These are phyloP conservation scores for Colletotrichum sidae DNA, from an alignment of 2,329 filamentous ascomycete genomes.

Conservation along the genomic window DNA sequence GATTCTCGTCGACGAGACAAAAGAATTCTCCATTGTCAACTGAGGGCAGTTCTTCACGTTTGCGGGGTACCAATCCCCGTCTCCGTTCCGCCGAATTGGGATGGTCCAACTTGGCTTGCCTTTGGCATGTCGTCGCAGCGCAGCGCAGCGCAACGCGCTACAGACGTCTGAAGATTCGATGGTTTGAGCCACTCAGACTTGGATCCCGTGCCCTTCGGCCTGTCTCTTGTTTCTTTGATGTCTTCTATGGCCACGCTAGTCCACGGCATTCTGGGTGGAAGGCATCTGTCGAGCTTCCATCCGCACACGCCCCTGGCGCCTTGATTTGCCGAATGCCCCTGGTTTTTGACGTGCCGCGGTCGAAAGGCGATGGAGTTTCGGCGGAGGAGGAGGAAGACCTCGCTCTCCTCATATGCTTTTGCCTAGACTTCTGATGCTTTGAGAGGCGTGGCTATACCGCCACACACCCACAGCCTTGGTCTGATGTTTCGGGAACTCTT, in stretches of 20 bases:
- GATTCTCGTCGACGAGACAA: not conserved
- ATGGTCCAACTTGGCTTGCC: constrained; percentile 24
- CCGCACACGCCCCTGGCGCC: constrained; percentile 14
- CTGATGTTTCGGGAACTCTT: constrained; percentile 4
- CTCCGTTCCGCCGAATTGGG: constrained; percentile 39
- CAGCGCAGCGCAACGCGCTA: constrained; percentile 30
- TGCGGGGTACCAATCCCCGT: constrained; percentile 22
- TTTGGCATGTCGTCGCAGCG: too few species aligned
- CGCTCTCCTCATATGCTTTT: constrained; percentile 33
- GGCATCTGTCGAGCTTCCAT: constrained; percentile 6
- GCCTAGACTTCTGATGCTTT: not conserved
- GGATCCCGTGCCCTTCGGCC: constrained; percentile 5
- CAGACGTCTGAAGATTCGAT: constrained; percentile 35
- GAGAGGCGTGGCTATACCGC: constrained; percentile 8
- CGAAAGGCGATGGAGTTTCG: constrained; percentile 16
- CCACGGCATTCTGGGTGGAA: constrained; percentile 4
- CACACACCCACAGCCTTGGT: not conserved
- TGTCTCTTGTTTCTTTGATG: not conserved
- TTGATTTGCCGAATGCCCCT: constrained; percentile 26
- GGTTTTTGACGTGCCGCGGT: constrained; percentile 27
- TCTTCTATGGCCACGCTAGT: not conserved
- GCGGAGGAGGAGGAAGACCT: not conserved
- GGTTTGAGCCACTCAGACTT: constrained; percentile 28
- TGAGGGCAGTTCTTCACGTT: constrained; percentile 8
- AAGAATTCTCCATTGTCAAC: not conserved